Evolutionary conservation across 2,329 filamentous ascomycete genomes (phyloP), one percentile per base, ranked within the genome.

Genomic region (Ophiostoma quercus): DNA sequence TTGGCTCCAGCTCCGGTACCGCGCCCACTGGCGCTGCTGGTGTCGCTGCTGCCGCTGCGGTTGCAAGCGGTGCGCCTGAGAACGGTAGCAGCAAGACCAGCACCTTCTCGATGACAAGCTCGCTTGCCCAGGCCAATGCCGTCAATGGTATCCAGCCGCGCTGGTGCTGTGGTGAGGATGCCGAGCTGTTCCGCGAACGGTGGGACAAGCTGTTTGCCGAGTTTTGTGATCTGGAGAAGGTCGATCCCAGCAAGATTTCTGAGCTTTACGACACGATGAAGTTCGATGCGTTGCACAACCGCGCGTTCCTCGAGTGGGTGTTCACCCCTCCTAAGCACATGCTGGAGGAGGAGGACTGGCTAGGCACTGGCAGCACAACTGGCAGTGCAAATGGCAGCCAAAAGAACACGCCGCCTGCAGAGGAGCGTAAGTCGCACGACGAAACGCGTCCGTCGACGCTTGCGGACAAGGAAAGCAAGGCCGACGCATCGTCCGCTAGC

Each of bases 261-360:
- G 95, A 99, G 81, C 85, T 99, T 2, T 99, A 99, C 78, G 95
- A 99, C 79, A 98, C 94, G 25, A 98, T 99, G 95, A 99, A 99
- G 79, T 99, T 98, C 74, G 95, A 99, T 78, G 95, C 95, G 0
- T 84, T 99, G 16, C 96, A 99, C 80, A 99, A 99, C 77, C 89
- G 95, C 2, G 92, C 93, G 73, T 99, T 99, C 76, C 82, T 99
- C 3, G 95, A 99, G 79, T 98, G 95, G 92, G 90, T 97, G 0
- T 99, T 99, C 75, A 96, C 93, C 19, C 95, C 95, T 1, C 89
- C 92, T 43, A 89, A 88, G 75, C 85, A 84, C 71, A 92, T 96
- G 80, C 82, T 94, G 12, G 90, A 91, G 69, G 91, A 94, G 68
- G 88, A 91, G 73, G 73, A 73, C 67, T 74, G 73, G 73, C 57